These are phyloP conservation scores for Rhodotorula diobovata DNA, from an alignment of 768 basidiomycete genomes.

Conservation along the genomic window DNA sequence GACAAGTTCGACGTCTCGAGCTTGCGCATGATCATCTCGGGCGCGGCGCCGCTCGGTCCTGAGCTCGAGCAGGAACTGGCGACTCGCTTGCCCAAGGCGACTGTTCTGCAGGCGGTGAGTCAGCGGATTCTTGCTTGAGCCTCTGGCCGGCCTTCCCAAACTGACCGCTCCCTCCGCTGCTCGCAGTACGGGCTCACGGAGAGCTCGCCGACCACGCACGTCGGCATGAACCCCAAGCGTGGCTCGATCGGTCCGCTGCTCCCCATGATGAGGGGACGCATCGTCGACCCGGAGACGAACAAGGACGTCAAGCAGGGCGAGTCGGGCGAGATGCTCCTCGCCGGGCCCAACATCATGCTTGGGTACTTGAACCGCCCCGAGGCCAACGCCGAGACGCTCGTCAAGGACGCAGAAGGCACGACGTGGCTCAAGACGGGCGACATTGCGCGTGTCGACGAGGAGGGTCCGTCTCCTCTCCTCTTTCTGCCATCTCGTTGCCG, in stretches of 20 bases:
- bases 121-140: neutral
- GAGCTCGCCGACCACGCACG: constrained; percentile 26
- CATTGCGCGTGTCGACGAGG: constrained; percentile 38
- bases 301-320: constrained; percentile 28
- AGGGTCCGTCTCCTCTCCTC: constrained; percentile 31
- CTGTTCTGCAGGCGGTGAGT: constrained; percentile 12
- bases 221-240: neutral
- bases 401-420: neutral
- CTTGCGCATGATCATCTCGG: constrained; percentile 33
- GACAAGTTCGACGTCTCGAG: constrained; percentile 39
- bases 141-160: neutral
- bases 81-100: constrained; percentile 14
- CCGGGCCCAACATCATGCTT: constrained; percentile 31
- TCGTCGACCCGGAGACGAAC: constrained; percentile 37
- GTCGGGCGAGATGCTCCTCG: constrained; percentile 36
- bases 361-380: constrained; percentile 39
- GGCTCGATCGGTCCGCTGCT: constrained; percentile 38
- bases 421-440: constrained; percentile 41
- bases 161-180: too few relatives aligned
- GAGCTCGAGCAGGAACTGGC: constrained; percentile 38
- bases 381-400: constrained; percentile 38
- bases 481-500: constrained; percentile 45
- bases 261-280: constrained; percentile 28
- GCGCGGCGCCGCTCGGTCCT: constrained; percentile 43
- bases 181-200: constrained; percentile 40